Percentiles rank a stretch among this genome's conserved stretches.
phyloP scores from a whole-genome alignment of 75 land plant species.

The Picea glauca region DNA sequence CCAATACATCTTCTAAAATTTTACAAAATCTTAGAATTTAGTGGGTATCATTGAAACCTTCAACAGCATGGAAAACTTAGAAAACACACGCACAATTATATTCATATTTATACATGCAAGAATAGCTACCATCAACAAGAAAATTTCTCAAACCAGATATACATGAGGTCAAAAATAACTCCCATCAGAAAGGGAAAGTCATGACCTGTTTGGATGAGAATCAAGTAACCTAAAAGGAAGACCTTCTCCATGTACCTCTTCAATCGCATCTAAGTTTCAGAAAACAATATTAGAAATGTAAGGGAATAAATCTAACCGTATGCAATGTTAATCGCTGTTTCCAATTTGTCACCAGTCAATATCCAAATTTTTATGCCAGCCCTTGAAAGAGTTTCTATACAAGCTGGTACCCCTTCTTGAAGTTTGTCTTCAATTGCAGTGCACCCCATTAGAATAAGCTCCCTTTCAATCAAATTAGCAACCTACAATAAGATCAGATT shows the following conservation, averaged over 20 bases:
- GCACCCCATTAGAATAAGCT: constrained; percentile 85
- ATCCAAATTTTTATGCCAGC: constrained; percentile 99
- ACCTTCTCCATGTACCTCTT: neutral
- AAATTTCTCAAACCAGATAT: neutral
- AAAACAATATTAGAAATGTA: neutral
- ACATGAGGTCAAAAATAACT: neutral
- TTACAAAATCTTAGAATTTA: too few species aligned
- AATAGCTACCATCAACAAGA: neutral
- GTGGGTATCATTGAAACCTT: too few species aligned
- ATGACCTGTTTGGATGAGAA: neutral
- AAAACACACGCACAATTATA: too few species aligned
- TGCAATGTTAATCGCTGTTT: constrained; percentile 98
- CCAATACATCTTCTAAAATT: too few species aligned
- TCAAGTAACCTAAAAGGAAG: constrained; percentile 1
- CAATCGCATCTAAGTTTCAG: neutral
- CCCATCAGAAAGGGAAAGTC: neutral
- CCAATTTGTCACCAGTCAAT: constrained; percentile 97
- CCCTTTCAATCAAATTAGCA: constrained; percentile 92
- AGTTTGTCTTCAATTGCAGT: constrained; percentile 99
- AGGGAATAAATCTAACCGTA: constrained; percentile 56
- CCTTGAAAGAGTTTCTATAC: constrained; percentile 93
- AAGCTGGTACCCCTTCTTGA: constrained; percentile 96
- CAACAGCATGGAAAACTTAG: too few species aligned
- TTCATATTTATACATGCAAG: too few species aligned
- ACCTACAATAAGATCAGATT: constrained; percentile 52